A percentile compares a stretch with the other conserved stretches of the same genome.
Conservation (phyloP, 2,329 filamentous ascomycete genomes). For the Trichoderma sp. region DNA sequence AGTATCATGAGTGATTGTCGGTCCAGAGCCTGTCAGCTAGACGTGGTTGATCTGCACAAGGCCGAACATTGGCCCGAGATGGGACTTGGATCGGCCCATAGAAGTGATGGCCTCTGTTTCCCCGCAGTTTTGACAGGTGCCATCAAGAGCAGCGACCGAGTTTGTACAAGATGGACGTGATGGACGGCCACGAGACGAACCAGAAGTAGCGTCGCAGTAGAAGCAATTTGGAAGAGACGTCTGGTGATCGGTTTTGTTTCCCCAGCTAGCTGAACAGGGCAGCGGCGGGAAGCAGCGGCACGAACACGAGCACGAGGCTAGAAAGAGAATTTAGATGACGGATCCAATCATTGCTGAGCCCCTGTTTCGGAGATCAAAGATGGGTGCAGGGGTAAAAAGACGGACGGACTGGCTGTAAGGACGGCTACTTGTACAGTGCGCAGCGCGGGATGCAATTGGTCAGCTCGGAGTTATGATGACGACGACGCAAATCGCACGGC, state of each 20-base stretch:
- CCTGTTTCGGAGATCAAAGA: constrained; percentile 19
- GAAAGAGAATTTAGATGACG: neutral
- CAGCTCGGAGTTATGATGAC: neutral
- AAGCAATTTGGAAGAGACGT: neutral
- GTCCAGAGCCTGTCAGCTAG: neutral
- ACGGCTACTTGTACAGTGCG: neutral
- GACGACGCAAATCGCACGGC: neutral
- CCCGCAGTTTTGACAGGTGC: constrained; percentile 4
- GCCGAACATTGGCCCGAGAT: constrained; percentile 6
- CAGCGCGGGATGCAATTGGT: neutral
- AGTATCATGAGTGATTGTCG: neutral
- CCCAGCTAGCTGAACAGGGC: neutral
- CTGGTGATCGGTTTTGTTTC: neutral
- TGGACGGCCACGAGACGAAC: neutral
- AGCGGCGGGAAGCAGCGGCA: neutral
- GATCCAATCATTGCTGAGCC: neutral
- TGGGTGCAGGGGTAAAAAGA: neutral
- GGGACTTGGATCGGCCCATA: neutral
- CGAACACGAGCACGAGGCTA: constrained; percentile 18
- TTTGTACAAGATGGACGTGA: neutral
- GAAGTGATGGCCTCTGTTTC: neutral
- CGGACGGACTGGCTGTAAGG: neutral
- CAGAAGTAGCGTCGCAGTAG: neutral
- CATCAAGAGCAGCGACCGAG: neutral
- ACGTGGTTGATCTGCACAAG: neutral